These are phyloP conservation scores for Pichia sp. DNA, from an alignment of 1,139 yeast genomes.

Conservation along the genomic window DNA sequence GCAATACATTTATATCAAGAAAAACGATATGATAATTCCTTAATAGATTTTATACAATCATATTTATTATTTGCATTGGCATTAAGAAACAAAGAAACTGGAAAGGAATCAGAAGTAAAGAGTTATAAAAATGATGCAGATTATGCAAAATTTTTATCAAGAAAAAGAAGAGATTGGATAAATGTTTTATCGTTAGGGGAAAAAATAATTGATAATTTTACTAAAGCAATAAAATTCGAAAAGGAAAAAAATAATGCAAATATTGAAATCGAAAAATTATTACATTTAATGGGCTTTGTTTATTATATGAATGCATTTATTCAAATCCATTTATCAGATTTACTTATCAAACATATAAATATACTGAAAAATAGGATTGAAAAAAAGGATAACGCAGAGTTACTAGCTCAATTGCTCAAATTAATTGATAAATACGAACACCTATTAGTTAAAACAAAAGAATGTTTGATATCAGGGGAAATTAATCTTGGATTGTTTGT, in stretches of 20 bases:
- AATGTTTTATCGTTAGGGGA: slow-evolving; percentile 8
- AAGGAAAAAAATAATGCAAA: neutral
- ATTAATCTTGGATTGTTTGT: slow-evolving; percentile 9
- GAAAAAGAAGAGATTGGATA: slow-evolving; percentile 20
- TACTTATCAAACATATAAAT: slow-evolving; percentile 6
- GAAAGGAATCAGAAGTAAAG: neutral
- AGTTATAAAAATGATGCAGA: neutral
- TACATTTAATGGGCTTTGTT: slow-evolving; percentile 12
- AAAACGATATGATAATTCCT: slow-evolving; percentile 5
- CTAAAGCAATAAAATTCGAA: slow-evolving; percentile 1
- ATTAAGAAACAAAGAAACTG: slow-evolving; percentile 5
- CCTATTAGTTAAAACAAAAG: neutral
- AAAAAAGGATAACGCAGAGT: neutral
- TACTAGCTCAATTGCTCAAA: neutral
- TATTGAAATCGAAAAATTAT: neutral
- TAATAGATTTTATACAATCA: slow-evolving; percentile 10
- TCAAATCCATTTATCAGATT: slow-evolving; percentile 8
- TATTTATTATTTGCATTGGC: slow-evolving; percentile 7
- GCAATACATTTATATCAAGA: slow-evolving; percentile 3
- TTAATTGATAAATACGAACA: slow-evolving; percentile 2
- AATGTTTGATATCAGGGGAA: slow-evolving; percentile 13
- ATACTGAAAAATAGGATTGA: slow-evolving; percentile 1
- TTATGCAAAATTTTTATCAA: neutral
- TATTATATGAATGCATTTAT: slow-evolving; percentile 17
- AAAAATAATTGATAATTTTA: slow-evolving; percentile 15